Percentiles rank a stretch among this genome's conserved stretches.
Evolutionary conservation across 139 green algal species (phyloP).

Genomic region (Nannochloris sp.): DNA sequence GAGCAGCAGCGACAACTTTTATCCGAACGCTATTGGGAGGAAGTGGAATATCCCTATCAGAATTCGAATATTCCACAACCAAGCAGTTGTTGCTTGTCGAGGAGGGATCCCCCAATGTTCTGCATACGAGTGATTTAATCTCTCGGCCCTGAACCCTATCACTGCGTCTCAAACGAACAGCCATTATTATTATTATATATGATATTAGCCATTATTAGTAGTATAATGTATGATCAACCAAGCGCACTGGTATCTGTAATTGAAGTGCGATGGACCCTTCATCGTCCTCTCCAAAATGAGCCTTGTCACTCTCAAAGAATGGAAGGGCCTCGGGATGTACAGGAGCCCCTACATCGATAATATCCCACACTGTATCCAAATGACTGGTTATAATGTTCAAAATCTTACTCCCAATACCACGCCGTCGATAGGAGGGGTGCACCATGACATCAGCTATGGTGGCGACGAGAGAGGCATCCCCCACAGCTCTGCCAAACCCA

Average conservation of each 20-base stretch:
- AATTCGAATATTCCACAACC: conserved; percentile 8
- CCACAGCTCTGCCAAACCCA: conserved; percentile 29
- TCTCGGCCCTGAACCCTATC: no score
- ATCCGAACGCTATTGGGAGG: conserved; percentile 31
- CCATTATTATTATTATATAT: no score
- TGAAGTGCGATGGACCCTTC: neutral
- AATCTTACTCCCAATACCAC: conserved; percentile 17
- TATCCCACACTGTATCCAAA: conserved; percentile 1
- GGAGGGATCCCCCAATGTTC: conserved; percentile 38
- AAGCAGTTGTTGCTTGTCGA: neutral
- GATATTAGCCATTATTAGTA: neutral
- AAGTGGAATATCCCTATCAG: conserved; percentile 6
- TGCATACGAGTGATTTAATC: conserved; percentile 47
- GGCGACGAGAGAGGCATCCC: conserved; percentile 21
- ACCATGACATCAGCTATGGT: conserved; percentile 28
- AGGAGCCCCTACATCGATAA: conserved; percentile 10
- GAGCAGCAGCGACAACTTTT: conserved; percentile 27
- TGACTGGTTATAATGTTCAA: conserved; percentile 4
- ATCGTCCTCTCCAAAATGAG: conserved; percentile 1
- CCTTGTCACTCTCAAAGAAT: conserved; percentile 7
- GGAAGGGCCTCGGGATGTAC: neutral
- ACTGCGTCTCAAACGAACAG: no score
- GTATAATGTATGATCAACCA: neutral
- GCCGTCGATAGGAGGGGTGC: conserved; percentile 13
- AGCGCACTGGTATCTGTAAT: neutral